Evolutionary conservation across 2,329 filamentous ascomycete species (phyloP), one percentile per base, ranked within the genome.

Genomic region (Trichoderma simmonsii): DNA sequence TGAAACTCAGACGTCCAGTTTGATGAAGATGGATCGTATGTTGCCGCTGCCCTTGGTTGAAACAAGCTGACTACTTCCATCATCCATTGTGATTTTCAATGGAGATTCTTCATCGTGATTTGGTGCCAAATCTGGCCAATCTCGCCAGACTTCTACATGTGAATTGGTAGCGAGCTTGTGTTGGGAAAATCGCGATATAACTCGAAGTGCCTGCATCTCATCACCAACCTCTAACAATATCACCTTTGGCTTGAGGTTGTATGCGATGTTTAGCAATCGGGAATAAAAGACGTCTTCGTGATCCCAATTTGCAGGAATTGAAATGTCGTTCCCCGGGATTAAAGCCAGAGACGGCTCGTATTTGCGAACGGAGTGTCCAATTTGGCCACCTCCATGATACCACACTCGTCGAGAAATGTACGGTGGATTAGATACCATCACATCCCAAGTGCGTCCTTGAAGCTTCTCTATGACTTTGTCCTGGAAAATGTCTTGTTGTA

Each of bases 351-450:
- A 88, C 4, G 96, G 96, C 81, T 99, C 96, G 79, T 90, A 94
- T 60, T 89, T 89, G 18, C 94, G 88, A 34, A 98, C 95, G 14
- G 93, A 95, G 77, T 93, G 94, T 8, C 87, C 88, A 59, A 85
- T 75, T 36, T 84, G 80, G 18, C 81, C 81, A 12, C 76, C 76
- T 21, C 82, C 83, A 4, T 80, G 74, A 43, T 79, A 72, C 83
- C 83, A 85, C 11, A 81, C 77, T 51, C 79, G 75, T 0, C 85
- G 83, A 2, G 94, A 97, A 65, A 98, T 91, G 79, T 98, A 98
- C 0, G 96, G 96, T 18, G 96, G 96, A 77, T 99, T 99, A 1
- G 92, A 92, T 43, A 96, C 88, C 1, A 99, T 81, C 4, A 98
- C 82, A 73, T 97, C 90, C 77, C 80, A 86, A 3, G 48, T 75